These are phyloP conservation scores for Chaetomium sp. DNA, from an alignment of 2,329 filamentous ascomycete genomes.

Conservation along the genomic window DNA sequence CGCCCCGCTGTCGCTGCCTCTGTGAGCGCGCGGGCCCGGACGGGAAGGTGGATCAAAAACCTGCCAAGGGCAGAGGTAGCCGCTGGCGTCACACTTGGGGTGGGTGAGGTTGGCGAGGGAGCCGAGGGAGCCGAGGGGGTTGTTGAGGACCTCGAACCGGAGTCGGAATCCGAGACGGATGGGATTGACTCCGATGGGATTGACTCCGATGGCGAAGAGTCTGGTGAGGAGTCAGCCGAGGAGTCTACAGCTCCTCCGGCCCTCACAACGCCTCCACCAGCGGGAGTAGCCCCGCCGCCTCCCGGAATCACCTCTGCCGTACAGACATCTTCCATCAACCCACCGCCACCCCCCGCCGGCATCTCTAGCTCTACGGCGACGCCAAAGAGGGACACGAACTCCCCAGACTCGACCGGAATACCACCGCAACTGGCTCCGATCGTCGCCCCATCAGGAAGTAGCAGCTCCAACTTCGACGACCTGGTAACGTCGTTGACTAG, in stretches of 20 bases:
- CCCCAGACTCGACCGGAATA: background rate
- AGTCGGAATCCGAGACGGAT: background rate
- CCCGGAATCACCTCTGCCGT: conserved; percentile 9
- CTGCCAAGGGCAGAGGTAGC: background rate
- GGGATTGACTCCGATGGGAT: conserved; percentile 19
- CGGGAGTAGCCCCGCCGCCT: conserved; percentile 2
- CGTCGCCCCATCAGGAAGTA: background rate
- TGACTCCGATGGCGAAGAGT: conserved; percentile 25
- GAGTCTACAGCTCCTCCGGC: conserved; percentile 16
- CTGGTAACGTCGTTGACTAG: conserved; percentile 15
- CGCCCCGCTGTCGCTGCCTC: background rate
- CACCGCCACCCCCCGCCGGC: background rate
- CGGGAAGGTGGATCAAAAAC: background rate
- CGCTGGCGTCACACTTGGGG: conserved; percentile 17
- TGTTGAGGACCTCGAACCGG: background rate
- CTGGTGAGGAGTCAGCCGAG: conserved; percentile 6
- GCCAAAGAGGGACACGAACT: background rate
- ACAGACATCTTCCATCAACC: background rate
- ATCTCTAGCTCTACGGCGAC: background rate
- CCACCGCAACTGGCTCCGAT: background rate
- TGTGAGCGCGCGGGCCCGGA: conserved; percentile 1
- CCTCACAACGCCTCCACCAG: conserved; percentile 6
- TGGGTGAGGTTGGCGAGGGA: background rate
- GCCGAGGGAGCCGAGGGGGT: background rate
- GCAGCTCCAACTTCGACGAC: conserved; percentile 14